Evolutionary conservation across 108 stramenopile genomes (phyloP), one percentile per base, ranked within the genome.

Genomic region (Phaeodactylum tricornutum): DNA sequence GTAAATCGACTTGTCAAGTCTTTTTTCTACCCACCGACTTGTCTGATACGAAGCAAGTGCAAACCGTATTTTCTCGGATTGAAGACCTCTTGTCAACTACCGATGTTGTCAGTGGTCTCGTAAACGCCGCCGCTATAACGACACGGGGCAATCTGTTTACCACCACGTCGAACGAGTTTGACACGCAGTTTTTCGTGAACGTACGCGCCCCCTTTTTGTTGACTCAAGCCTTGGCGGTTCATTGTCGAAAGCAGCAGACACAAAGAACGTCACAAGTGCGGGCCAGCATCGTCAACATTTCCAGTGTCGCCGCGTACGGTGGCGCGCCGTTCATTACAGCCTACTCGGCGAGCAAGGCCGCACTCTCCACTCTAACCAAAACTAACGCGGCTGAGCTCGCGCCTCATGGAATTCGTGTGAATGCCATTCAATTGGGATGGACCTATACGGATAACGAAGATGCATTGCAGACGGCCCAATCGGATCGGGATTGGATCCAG

Each of bases 391-490:
- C 62, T 20, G 62, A 67, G 46, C 45, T 71, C 12, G 47, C 44
- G n/a, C 40, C 32, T 14, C 27, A 53, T 3, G 41, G 71, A 1
- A 72, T 75, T 57, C 63, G 71, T 29, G 66, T 68, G 21, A 75
- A 75, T 68, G 66, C 47, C 1, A 43, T 75, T 26, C 65, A 75
- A 29, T 68, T 75, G 50, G 74, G 74, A 22, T 71, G 69, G 74
- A 63, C 43, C 24, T 25, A 50, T 15, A 68, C 67, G 14, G 70
- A 67, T 33, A 62, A 62, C 31, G 74, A 75, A 43, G 47, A 75
- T 29, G 23, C 6, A 29, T 26, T 71, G 17, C 70, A 75, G 35
- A 46, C 59, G 8, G 57, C 37, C 34, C 41, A 44, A 31, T 27
- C 38, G 25, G 29, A 17, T 11, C 32, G 33, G 3, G 34, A 51